These are phyloP conservation scores for Pythium chondricola DNA, from an alignment of 352 stramenopile genomes.

Conservation along the genomic window DNA sequence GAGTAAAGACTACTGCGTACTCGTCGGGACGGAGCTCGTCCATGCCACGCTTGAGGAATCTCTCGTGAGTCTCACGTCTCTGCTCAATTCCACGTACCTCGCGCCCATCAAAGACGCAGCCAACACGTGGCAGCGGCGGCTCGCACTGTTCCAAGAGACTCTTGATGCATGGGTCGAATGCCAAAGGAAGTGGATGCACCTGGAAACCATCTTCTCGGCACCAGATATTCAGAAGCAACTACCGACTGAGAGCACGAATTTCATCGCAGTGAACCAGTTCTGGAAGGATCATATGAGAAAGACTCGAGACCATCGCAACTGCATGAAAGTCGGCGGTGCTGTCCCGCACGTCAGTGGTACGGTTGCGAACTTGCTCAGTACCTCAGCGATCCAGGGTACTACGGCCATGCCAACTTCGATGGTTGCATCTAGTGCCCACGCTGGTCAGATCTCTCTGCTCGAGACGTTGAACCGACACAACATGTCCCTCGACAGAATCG, in stretches of 20 bases:
- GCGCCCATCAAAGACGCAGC: slow-evolving; percentile 69
- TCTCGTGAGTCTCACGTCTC: slow-evolving; percentile 83
- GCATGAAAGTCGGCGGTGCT: slow-evolving; percentile 57
- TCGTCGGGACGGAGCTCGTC: slow-evolving; percentile 73
- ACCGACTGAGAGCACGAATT: slow-evolving; percentile 54
- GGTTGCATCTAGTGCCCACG: slow-evolving; percentile 6
- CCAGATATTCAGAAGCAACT: slow-evolving; percentile 82
- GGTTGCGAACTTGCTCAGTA: slow-evolving; percentile 6
- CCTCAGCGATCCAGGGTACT: neutral
- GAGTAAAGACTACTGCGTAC: slow-evolving; percentile 81
- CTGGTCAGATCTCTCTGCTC: slow-evolving; percentile 26
- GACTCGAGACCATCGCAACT: slow-evolving; percentile 51
- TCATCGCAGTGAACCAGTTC: slow-evolving; percentile 61
- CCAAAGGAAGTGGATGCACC: slow-evolving; percentile 77
- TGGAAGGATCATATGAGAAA: slow-evolving; percentile 77
- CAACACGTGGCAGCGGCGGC: slow-evolving; percentile 51
- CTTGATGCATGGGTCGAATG: slow-evolving; percentile 75
- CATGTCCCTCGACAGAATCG: slow-evolving; percentile 54
- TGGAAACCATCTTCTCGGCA: slow-evolving; percentile 78
- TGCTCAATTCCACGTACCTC: slow-evolving; percentile 88
- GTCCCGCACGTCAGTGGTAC: slow-evolving; percentile 5
- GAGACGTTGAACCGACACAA: slow-evolving; percentile 71
- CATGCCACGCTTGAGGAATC: slow-evolving; percentile 86
- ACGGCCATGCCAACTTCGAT: neutral
- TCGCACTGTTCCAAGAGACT: slow-evolving; percentile 79